Base-by-base conservation (phyloP, 768 basidiomycete species). In the Dacryopinax spathularia region DNA sequence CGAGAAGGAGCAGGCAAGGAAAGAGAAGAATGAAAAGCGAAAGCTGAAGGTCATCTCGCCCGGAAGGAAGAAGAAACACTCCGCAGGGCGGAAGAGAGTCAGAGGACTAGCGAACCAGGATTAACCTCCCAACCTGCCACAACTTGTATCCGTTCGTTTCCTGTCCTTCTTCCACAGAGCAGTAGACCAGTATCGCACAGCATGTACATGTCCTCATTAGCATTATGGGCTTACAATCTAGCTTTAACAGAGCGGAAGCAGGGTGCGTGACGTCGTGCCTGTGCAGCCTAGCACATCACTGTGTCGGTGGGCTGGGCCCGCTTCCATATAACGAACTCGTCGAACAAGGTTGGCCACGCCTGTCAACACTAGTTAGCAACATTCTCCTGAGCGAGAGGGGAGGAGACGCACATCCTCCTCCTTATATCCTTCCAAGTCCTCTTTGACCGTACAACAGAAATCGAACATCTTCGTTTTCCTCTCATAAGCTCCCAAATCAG, bases 291-390 rank as follows among this genome's bases (percentile, higher is more conserved):
- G n/a, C n/a, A n/a, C n/a, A n/a, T n/a, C n/a, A n/a, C n/a, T n/a
- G n/a, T n/a, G n/a, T n/a, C 66, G 41, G n/a, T 62, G 33, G 18
- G 63, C 4, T 43, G 63, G 34, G 36, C 62, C 64, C 73, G 76
- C 70, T 85, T 88, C 86, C 84, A 89, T 1, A 71, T 70, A 4
- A 84, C 87, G 69, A 91, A 91, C 65, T 89, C 84, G 68, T 91
- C 89, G 44, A 91, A 74, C 66, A 89, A 76, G 15, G 88, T 87
- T 0, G 89, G 89, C 89, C 89, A 91, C 34, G 88, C 86, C 87
- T 89, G 27, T 4, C 22, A 36, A 64, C 36, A 27, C 6, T 60
- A 22, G 62, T 35, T 41, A 22, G 44, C 22, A 61, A 59, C 2
- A 29, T 0, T 0, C 20, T 29, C 43, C 59, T n/a, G 44, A 62